Evolutionary conservation across 192 early-diverging fungal genomes (phyloP).

Genomic region (Entomortierella parvispora): DNA sequence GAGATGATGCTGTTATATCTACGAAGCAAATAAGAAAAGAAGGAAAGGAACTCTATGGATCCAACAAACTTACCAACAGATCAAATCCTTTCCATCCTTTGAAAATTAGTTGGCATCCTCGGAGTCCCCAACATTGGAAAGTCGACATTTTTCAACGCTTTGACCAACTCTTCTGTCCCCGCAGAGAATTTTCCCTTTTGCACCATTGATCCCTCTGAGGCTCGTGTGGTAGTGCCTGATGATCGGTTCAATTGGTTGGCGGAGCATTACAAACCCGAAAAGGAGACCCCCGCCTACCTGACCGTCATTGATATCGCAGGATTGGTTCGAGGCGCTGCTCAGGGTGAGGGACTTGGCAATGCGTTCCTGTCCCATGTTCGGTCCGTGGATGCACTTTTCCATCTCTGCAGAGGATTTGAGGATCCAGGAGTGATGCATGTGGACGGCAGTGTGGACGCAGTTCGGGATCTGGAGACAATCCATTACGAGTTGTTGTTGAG

Average conservation of each 20-base stretch:
- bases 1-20: neutral
- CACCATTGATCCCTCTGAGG: conserved; percentile 81
- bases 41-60: neutral
- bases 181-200: conserved; percentile 89
- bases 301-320: conserved; percentile 87
- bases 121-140: conserved; percentile 84
- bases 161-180: conserved; percentile 60
- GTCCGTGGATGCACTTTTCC: conserved; percentile 68
- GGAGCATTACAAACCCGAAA: conserved; percentile 67
- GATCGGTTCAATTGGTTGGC: conserved; percentile 73
- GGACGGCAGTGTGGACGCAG: conserved; percentile 73
- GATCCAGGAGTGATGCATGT: conserved; percentile 73
- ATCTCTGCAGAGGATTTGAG: conserved; percentile 78
- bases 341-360: conserved; percentile 75
- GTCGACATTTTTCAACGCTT: conserved; percentile 65
- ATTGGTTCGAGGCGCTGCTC: conserved; percentile 71
- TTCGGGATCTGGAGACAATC: conserved; percentile 83
- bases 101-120: conserved; percentile 68
- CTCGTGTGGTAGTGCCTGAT: conserved; percentile 75
- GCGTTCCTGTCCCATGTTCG: conserved; percentile 83
- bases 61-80: too few species aligned
- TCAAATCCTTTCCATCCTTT: neutral
- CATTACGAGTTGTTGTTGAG: conserved; percentile 80
- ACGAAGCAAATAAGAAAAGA: neutral
- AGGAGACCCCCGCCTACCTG: conserved; percentile 70